Conservation (phyloP, 495 filamentous ascomycete species). For the Talaromyces thailandensis region DNA sequence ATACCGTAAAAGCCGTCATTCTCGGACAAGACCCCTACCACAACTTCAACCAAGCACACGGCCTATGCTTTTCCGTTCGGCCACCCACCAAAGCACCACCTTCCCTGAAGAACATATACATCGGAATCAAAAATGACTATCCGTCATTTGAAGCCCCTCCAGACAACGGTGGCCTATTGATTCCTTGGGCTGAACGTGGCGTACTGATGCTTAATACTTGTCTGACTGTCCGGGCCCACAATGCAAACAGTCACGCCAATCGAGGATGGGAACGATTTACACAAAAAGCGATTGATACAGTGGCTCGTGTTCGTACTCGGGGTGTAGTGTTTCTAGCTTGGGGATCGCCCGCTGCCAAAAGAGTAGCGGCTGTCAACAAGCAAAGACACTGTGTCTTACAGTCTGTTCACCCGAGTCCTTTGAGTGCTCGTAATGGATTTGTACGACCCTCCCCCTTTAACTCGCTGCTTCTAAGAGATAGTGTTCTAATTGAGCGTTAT, state of each 20-base stretch:
- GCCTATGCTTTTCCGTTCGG: slow-evolving; percentile 87
- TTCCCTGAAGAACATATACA: slow-evolving; percentile 88
- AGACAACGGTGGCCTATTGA: slow-evolving; percentile 69
- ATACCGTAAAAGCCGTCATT: slow-evolving; percentile 80
- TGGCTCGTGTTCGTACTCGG: slow-evolving; percentile 59
- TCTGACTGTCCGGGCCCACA: slow-evolving; percentile 80
- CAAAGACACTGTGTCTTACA: slow-evolving; percentile 70
- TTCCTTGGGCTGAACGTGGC: slow-evolving; percentile 86
- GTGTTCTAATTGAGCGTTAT: background rate
- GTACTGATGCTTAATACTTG: slow-evolving; percentile 90
- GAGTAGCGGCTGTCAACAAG: slow-evolving; percentile 60
- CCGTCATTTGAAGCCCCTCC: slow-evolving; percentile 67
- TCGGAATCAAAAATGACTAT: slow-evolving; percentile 74
- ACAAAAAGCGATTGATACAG: slow-evolving; percentile 78
- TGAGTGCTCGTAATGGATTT: slow-evolving; percentile 74
- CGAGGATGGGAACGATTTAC: slow-evolving; percentile 91
- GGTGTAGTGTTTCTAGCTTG: slow-evolving; percentile 95
- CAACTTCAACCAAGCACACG: slow-evolving; percentile 90
- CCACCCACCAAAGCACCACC: slow-evolving; percentile 82
- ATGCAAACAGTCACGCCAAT: slow-evolving; percentile 72
- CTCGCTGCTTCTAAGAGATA: background rate
- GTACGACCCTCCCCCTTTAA: slow-evolving; percentile 21
- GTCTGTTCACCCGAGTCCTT: slow-evolving; percentile 83
- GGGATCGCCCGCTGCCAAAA: slow-evolving; percentile 71
- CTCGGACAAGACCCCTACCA: slow-evolving; percentile 97